Conservation (phyloP, 2,329 filamentous ascomycete species). For the Trichoderma harzianum region DNA sequence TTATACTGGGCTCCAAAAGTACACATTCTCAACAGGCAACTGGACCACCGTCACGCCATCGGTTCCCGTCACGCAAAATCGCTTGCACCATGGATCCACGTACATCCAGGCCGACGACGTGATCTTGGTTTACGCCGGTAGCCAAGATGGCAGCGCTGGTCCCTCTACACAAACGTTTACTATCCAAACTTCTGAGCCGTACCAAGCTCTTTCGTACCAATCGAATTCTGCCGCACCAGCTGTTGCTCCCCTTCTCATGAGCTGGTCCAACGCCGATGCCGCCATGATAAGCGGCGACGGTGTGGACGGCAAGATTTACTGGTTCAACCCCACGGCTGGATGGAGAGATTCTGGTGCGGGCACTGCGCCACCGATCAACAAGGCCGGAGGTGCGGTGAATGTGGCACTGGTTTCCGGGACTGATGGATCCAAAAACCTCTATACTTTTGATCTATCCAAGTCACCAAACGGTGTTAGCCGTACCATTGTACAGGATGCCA, state of each 20-base stretch:
- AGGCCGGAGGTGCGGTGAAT: conserved; percentile 54
- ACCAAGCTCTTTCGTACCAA: conserved; percentile 54
- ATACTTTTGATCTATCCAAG: conserved; percentile 71
- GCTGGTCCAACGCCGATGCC: conserved; percentile 68
- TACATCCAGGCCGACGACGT: conserved; percentile 68
- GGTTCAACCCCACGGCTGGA: conserved; percentile 60
- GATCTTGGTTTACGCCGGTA: conserved; percentile 79
- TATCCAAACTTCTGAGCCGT: conserved; percentile 64
- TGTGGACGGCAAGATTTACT: conserved; percentile 63
- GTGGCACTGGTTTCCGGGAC: conserved; percentile 65
- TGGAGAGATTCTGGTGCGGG: conserved; percentile 68
- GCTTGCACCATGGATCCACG: conserved; percentile 69
- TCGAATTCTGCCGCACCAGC: conserved; percentile 58
- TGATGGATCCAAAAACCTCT: conserved; percentile 74
- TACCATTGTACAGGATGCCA: conserved; percentile 61
- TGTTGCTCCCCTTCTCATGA: conserved; percentile 66
- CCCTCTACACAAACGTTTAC: conserved; percentile 73
- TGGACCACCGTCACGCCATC: conserved; percentile 48
- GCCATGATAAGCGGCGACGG: conserved; percentile 69
- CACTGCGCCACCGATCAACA: conserved; percentile 58
- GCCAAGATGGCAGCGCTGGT: conserved; percentile 53
- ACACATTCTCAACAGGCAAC: conserved; percentile 50
- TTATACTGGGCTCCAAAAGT: conserved; percentile 75
- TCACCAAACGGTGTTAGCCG: conserved; percentile 74
- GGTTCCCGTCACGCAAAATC: conserved; percentile 59